phyloP scores from a whole-genome alignment of 768 basidiomycete species.

The Sistotremastrum suecicum region DNA sequence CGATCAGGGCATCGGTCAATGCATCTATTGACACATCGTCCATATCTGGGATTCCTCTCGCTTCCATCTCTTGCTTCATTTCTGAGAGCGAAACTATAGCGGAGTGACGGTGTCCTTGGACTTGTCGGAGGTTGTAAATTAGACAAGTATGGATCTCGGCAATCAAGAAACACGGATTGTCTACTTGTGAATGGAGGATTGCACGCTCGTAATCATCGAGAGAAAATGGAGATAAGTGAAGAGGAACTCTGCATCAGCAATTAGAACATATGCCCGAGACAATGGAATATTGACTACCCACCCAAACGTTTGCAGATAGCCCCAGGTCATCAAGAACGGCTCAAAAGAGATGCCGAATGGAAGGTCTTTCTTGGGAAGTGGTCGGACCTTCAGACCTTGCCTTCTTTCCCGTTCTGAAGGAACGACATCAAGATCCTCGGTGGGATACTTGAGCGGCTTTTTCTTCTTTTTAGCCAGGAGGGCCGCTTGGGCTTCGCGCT shows the following conservation, averaged over 20 bases:
- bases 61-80: constrained; percentile 24
- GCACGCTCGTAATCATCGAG: constrained; percentile 89
- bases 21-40: constrained; percentile 32
- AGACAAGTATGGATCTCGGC: constrained; percentile 82
- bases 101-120: constrained; percentile 60
- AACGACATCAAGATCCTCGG: constrained; percentile 79
- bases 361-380: constrained; percentile 40
- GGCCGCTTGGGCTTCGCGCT: constrained; percentile 51
- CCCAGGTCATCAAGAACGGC: constrained; percentile 83
- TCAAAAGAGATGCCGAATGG: constrained; percentile 74
- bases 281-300: constrained; percentile 23
- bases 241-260: constrained; percentile 22
- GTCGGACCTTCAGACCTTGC: constrained; percentile 57
- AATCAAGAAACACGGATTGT: constrained; percentile 63
- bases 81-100: constrained; percentile 52
- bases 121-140: constrained; percentile 80
- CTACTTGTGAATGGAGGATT: constrained; percentile 56
- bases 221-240: constrained; percentile 78
- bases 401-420: constrained; percentile 74
- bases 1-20: constrained; percentile 55
- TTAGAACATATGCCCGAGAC: background rate
- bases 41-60: constrained; percentile 30
- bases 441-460: constrained; percentile 83
- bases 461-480: constrained; percentile 64
- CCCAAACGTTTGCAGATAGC: constrained; percentile 90